Conservation (phyloP, 306 rosid genomes). For the Medicago ruthenica region DNA sequence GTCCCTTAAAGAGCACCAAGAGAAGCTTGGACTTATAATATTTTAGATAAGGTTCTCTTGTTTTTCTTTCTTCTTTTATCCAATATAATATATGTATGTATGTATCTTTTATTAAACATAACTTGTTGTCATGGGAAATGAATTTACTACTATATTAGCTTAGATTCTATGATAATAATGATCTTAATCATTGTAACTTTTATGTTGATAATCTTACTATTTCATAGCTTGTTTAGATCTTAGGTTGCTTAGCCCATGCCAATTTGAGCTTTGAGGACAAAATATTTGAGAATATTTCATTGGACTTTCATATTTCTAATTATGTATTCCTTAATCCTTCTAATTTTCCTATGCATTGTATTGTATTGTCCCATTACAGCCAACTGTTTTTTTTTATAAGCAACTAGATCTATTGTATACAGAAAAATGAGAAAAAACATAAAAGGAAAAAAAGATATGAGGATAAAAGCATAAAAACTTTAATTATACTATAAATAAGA, state of each 20-base stretch:
- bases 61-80: background rate
- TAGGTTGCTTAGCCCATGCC: background rate
- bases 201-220: background rate
- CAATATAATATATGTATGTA: background rate
- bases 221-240: slow-evolving; percentile 5
- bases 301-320: background rate
- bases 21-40: slow-evolving; percentile 46
- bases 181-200: background rate
- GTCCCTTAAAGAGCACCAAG: slow-evolving; percentile 63
- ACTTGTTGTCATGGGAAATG: background rate
- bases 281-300: background rate
- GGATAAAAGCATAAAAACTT: no score
- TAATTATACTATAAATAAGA: no score
- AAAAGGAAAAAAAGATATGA: no score
- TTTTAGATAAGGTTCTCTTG: slow-evolving; percentile 47
- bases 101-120: background rate
- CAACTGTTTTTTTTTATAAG: background rate
- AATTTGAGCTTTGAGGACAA: background rate
- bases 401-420: background rate
- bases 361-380: background rate
- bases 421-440: no score
- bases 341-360: background rate
- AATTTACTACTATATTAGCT: background rate
- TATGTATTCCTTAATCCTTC: background rate
- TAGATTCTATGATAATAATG: background rate